Evolutionary conservation across 1,284 basidiomycete genomes (phyloP).

Genomic region (Cutaneotrichosporon cutaneum): DNA sequence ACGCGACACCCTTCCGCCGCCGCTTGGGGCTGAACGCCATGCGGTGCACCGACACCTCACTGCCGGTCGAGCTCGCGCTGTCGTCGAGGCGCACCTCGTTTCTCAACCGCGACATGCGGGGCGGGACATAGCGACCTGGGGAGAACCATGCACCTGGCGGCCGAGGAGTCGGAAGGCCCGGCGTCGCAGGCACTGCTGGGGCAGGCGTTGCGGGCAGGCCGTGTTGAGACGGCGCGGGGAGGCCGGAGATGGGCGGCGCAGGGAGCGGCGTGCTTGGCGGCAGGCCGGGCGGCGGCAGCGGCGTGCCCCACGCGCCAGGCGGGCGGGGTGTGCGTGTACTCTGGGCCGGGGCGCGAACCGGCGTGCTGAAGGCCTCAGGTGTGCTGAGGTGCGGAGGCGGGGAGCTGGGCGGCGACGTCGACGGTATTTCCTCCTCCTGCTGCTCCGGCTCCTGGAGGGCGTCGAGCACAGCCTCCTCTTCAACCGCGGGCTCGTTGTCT

Average conservation of each 20-base stretch:
- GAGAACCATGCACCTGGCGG: constrained; percentile 34
- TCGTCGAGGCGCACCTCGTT: constrained; percentile 27
- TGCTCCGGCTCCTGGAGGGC: neutral
- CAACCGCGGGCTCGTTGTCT: constrained; percentile 2
- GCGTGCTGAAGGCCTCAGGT: neutral
- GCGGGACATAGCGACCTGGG: constrained; percentile 7
- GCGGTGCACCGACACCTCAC: constrained; percentile 6
- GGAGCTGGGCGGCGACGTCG: constrained; percentile 4
- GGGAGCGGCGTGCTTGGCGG: neutral
- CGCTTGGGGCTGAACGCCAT: constrained; percentile 4
- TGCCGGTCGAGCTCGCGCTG: constrained; percentile 14
- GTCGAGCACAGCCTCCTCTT: neutral
- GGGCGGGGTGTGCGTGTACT: constrained; percentile 13
- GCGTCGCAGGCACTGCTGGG: neutral
- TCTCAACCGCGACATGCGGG: constrained; percentile 14
- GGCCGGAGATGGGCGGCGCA: neutral
- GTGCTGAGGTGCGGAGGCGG: constrained; percentile 10
- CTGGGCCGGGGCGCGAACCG: neutral
- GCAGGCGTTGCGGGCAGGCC: neutral
- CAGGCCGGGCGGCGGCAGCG: neutral
- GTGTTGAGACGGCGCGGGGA: neutral
- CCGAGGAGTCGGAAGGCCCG: constrained; percentile 25
- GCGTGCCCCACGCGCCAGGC: constrained; percentile 7
- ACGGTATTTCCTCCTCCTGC: neutral
- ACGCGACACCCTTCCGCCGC: neutral